Base-by-base conservation (phyloP, 306 rosid species). In the Medicago lupulina region DNA sequence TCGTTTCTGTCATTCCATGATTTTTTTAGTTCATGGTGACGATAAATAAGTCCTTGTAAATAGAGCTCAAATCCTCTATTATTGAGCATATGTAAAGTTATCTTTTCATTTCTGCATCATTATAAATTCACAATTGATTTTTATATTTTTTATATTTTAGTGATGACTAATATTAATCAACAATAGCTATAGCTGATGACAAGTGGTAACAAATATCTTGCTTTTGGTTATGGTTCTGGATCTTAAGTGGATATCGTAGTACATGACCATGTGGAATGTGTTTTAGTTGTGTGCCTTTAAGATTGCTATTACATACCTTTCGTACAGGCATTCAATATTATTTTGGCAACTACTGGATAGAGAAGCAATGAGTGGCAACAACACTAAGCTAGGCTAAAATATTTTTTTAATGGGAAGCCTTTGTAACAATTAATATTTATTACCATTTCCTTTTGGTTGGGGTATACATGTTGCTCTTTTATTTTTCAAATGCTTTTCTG, bases 401-500 rank as follows among this genome's bases (percentile, higher is more conserved):
- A 31, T 19, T 61, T 61, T 61, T 61, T 15, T 18, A 9, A 61
- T 15, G 67, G 31, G 18, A 31, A 61, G 67, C 6, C 19, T 61
- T n/a, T 12, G 17, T 28, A 23, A 62, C 25, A 62, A 21, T 79
- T 63, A 23, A 16, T 62, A 63, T 40, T 18, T 25, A 51, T 79
- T 17, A 54, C 23, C 54, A 51, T 65, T 57, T 74, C 65, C 44
- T 80, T 43, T 80, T 74, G 31, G 34, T 40, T 67, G 13, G 49
- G 38, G 9, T 70, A 11, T 67, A 49, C 9, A 4, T 50, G 36
- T 49, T 47, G 39, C 36, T 34, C 51, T 68, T 53, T 81, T 21
- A 15, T 9, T 57, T 47, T 59, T 60, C 47, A 53, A 63, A 50
- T 59, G 43, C 2, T 50, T 43, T 28, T 50, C 19, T n/a, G 46